These are phyloP conservation scores for Bidens hawaiensis DNA, from an alignment of 140 eudicot species.

Conservation along the genomic window DNA sequence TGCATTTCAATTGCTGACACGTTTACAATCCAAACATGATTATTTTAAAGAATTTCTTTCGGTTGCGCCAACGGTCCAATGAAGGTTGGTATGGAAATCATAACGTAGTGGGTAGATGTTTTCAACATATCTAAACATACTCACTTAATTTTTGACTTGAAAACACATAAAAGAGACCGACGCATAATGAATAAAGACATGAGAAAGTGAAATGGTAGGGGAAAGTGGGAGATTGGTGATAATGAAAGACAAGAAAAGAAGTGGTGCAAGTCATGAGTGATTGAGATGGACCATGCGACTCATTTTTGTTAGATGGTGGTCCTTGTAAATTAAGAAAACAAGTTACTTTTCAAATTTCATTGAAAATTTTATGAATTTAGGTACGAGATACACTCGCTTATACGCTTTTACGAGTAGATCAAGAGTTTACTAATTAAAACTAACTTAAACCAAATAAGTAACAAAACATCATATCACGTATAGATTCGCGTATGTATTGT, in stretches of 20 bases:
- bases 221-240: slow-evolving; percentile 35
- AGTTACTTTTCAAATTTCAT: not conserved
- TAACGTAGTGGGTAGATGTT: slow-evolving; percentile 25
- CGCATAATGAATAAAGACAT: slow-evolving; percentile 38
- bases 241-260: slow-evolving; percentile 30
- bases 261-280: slow-evolving; percentile 27
- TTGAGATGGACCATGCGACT: slow-evolving; percentile 26
- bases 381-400: no score
- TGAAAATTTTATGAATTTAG: no score
- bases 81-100: slow-evolving; percentile 28
- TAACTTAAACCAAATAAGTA: no score
- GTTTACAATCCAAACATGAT: not conserved
- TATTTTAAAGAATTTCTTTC: not conserved
- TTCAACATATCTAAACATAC: slow-evolving; percentile 25
- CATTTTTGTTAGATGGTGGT: slow-evolving; percentile 25
- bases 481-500: no score
- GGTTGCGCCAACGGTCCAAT: slow-evolving; percentile 2
- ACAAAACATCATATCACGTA: no score
- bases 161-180: slow-evolving; percentile 30
- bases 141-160: slow-evolving; percentile 38
- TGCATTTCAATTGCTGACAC: no score
- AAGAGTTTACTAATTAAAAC: no score
- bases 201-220: slow-evolving; percentile 37
- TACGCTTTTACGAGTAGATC: no score
- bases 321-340: slow-evolving; percentile 18